phyloP scores from a whole-genome alignment of 495 filamentous ascomycete genomes.

The Penicillium angulare region DNA sequence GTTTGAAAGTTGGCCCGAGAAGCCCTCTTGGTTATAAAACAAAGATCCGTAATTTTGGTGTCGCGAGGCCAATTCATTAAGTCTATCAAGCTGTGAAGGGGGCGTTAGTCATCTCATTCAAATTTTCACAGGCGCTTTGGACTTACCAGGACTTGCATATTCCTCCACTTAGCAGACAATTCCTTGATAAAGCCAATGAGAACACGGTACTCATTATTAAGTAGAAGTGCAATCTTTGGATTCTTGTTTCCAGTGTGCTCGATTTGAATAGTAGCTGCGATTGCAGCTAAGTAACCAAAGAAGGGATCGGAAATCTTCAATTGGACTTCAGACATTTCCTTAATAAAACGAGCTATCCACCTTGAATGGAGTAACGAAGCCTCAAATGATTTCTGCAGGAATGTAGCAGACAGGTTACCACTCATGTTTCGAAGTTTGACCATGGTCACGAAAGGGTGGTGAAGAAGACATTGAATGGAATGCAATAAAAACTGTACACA shows the following conservation, averaged over 20 bases:
- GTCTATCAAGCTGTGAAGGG: conserved; percentile 18
- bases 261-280: conserved; percentile 31
- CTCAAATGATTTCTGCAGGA: conserved; percentile 32
- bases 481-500: conserved; percentile 32
- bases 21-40: conserved; percentile 30
- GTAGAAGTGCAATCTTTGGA: conserved; percentile 21
- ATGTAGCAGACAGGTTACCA: conserved; percentile 28
- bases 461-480: conserved; percentile 26
- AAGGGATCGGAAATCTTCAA: conserved; percentile 24
- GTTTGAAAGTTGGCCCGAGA: conserved; percentile 20
- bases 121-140: too few species aligned
- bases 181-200: conserved; percentile 25
- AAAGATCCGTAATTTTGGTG: conserved; percentile 27
- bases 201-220: conserved; percentile 25
- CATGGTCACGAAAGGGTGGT: conserved; percentile 33
- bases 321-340: conserved; percentile 24
- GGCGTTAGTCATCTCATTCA: too few species aligned
- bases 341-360: conserved; percentile 30
- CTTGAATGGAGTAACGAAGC: conserved; percentile 29
- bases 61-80: conserved; percentile 23
- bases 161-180: conserved; percentile 22
- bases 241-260: conserved; percentile 29
- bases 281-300: conserved; percentile 28
- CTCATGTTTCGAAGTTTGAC: conserved; percentile 27
- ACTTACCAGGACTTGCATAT: conserved; percentile 24